Base-by-base conservation (phyloP, 202 grass and related monocot species). In the Schoenoplectus tabernaemontani region DNA sequence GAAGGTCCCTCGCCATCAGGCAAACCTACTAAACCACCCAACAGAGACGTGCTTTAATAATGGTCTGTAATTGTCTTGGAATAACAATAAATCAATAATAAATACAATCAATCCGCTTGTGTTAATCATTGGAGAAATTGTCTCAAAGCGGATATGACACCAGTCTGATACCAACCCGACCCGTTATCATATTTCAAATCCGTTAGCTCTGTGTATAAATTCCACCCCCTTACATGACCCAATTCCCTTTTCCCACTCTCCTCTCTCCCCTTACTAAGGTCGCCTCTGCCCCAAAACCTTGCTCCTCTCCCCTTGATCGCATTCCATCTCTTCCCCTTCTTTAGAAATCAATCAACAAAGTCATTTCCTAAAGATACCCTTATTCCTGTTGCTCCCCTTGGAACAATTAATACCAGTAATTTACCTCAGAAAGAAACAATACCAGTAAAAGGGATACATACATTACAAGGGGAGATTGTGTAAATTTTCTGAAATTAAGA, bases 171-270 rank as follows among this genome's bases (percentile, higher is more conserved):
- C 36, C 51, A 41, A 59, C 30, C 56, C 54, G 57, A 78, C 38
- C 57, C 76, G 22, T 23, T 61, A 43, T 4, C 12, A 60, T 30
- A 60, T 16, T 13, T 26, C 4, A 26, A 42, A 78, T 23, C 76
- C 76, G 23, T 7, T 42, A 42, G 0, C 15, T 61, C 33, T 39
- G 36, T 23, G 84, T 96, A 92, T 92, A 92, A 90, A 96, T 85
- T 81, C 83, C 44, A 56, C 0, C 9, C 47, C 26, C 74, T 32
- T 75, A 78, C 78, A 76, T 80, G 75, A 73, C 13, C 66, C 83
- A 83, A 67, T 79, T 65, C 69, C 82, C 84, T 79, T 60, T 65
- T 70, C 26, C 39, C 71, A 20, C 44, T 57, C 85, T 65, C 59
- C 65, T 80, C 23, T 65, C 28, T 8, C 42, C 43, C 43, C 15